Conservation (phyloP, 148 eudicot genomes). For the Camellia lanceoleosa region DNA sequence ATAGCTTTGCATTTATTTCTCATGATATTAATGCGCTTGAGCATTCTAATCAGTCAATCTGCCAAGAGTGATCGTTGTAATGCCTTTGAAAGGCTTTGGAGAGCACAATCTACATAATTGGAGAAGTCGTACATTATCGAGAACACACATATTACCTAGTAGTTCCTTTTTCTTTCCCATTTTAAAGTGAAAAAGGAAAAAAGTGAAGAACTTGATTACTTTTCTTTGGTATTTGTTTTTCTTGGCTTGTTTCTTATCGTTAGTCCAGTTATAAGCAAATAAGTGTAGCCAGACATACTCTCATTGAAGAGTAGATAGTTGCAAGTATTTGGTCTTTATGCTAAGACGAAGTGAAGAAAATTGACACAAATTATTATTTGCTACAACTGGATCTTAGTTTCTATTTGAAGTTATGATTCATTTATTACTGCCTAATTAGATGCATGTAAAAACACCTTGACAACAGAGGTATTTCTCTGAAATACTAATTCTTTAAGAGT, state of each 20-base stretch:
- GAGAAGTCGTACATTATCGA: slow-evolving; percentile 63
- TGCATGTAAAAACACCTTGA: neutral
- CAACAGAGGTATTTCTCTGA: neutral
- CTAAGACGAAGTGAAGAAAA: neutral
- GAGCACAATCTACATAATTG: slow-evolving; percentile 95
- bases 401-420: neutral
- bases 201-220: neutral
- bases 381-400: slow-evolving; percentile 2
- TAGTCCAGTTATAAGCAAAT: neutral
- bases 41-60: slow-evolving; percentile 72
- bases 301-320: slow-evolving; percentile 2
- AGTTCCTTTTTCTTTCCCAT: neutral
- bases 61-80: slow-evolving; percentile 82
- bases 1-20: slow-evolving; percentile 75
- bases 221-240: slow-evolving; percentile 3
- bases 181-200: neutral
- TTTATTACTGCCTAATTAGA: neutral
- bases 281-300: neutral
- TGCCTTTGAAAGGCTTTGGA: slow-evolving; percentile 98
- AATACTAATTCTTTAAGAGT: neutral
- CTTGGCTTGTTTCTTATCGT: neutral
- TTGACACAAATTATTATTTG: neutral
- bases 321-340: neutral
- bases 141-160: neutral
- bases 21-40: slow-evolving; percentile 79